Evolutionary conservation across 495 filamentous ascomycete genomes (phyloP).

Genomic region (Neurospora hispaniola): DNA sequence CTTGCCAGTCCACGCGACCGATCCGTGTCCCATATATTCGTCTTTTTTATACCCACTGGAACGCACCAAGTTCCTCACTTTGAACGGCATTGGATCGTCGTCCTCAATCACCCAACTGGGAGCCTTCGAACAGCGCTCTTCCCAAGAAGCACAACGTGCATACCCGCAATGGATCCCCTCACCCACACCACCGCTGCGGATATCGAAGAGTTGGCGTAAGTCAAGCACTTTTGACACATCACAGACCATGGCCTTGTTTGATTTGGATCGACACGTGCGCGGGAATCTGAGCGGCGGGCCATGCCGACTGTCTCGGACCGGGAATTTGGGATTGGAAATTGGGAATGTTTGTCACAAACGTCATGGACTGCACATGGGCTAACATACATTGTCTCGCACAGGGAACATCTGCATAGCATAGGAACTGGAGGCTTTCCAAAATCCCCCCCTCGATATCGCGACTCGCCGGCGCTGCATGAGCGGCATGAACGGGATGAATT

Average conservation of each 20-base stretch:
- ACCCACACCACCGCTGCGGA: conserved; percentile 2
- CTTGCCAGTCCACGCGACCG: not conserved
- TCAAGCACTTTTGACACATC: not conserved
- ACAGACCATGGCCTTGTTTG: not conserved
- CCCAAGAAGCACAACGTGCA: not conserved
- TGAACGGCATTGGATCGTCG: not conserved
- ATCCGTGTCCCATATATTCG: not conserved
- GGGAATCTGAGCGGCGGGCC: not conserved
- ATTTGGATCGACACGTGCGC: not conserved
- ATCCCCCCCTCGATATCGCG: not conserved
- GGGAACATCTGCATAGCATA: conserved; percentile 8
- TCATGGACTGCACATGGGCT: conserved; percentile 2
- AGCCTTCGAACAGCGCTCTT: not conserved
- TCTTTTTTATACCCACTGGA: not conserved
- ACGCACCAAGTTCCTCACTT: not conserved
- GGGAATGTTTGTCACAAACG: conserved; percentile 1
- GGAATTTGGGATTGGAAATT: not conserved
- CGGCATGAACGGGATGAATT: conserved; percentile 4
- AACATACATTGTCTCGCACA: not conserved
- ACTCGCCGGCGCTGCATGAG: conserved; percentile 2
- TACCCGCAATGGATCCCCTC: conserved; percentile 3
- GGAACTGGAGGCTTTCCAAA: conserved; percentile 3
- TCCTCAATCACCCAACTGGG: not conserved
- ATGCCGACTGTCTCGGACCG: not conserved
- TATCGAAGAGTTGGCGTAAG: conserved; percentile 14